Evolutionary conservation across 768 basidiomycete species (phyloP).

Genomic region (Fomitopsis pulvina): DNA sequence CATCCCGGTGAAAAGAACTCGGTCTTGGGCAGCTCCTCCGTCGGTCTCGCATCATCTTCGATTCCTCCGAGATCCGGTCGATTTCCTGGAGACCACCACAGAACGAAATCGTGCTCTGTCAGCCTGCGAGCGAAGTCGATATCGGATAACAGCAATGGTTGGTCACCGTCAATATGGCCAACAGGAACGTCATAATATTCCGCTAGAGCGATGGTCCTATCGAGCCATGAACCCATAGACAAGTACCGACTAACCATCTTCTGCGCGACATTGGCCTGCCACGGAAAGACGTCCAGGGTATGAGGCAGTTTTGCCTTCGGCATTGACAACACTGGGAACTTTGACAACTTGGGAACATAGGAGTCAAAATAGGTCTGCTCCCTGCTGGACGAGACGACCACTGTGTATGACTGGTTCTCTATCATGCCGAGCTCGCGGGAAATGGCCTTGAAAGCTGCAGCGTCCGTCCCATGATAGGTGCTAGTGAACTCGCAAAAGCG

Average conservation of each 20-base stretch:
- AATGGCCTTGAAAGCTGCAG: slow-evolving; percentile 76
- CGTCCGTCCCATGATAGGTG: slow-evolving; percentile 73
- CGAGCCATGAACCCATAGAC: slow-evolving; percentile 69
- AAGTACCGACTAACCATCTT: slow-evolving; percentile 86
- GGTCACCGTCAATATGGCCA: slow-evolving; percentile 89
- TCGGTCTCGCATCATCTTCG: slow-evolving; percentile 75
- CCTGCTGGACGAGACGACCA: slow-evolving; percentile 83
- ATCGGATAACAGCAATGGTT: slow-evolving; percentile 82
- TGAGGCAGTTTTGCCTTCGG: slow-evolving; percentile 71
- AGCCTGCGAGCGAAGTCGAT: slow-evolving; percentile 86
- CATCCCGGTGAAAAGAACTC: slow-evolving; percentile 83
- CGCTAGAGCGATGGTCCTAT: slow-evolving; percentile 71
- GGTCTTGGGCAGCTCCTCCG: slow-evolving; percentile 75
- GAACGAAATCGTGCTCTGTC: slow-evolving; percentile 78
- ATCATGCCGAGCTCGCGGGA: slow-evolving; percentile 79
- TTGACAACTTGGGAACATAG: slow-evolving; percentile 59
- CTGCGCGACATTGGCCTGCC: slow-evolving; percentile 77
- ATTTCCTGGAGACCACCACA: slow-evolving; percentile 95
- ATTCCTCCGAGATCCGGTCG: slow-evolving; percentile 90
- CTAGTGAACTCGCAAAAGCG: slow-evolving; percentile 52
- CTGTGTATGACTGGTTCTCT: slow-evolving; percentile 64
- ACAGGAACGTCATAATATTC: slow-evolving; percentile 91
- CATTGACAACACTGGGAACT: slow-evolving; percentile 88
- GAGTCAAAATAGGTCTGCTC: slow-evolving; percentile 79
- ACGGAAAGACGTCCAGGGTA: slow-evolving; percentile 77